These are phyloP conservation scores for Pyrus communis DNA, from an alignment of 306 rosid species.

Conservation along the genomic window DNA sequence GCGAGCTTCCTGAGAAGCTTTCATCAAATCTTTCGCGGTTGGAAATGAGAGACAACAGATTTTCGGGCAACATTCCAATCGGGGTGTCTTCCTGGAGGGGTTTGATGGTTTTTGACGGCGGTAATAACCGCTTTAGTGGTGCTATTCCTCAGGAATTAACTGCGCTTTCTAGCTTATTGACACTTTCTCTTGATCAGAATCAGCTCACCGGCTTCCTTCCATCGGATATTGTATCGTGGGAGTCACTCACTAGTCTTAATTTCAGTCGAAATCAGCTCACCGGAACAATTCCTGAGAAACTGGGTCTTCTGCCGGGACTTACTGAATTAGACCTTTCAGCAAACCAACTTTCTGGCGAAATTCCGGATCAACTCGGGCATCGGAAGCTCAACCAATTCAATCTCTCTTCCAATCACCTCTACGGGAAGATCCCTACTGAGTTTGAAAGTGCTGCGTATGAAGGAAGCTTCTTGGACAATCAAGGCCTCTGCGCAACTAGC, in stretches of 20 bases:
- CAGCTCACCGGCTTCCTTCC: constrained; percentile 45
- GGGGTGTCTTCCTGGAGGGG: constrained; percentile 42
- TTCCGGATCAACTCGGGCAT: constrained; percentile 30
- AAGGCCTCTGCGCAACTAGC: constrained; percentile 49
- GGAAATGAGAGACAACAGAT: constrained; percentile 44
- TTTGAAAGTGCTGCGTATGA: constrained; percentile 31
- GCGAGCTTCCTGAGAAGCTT: constrained; percentile 48
- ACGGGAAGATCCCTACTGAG: constrained; percentile 44
- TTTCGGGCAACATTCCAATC: constrained; percentile 50
- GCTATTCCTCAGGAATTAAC: constrained; percentile 51
- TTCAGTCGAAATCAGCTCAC: constrained; percentile 39
- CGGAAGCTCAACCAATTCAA: constrained; percentile 16
- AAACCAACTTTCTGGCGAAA: constrained; percentile 53
- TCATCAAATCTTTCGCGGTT: constrained; percentile 30
- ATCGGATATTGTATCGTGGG: constrained; percentile 36
- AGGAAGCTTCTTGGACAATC: constrained; percentile 60
- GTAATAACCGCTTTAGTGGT: constrained; percentile 47
- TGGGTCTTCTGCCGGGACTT: constrained; percentile 39
- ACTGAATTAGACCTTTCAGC: constrained; percentile 50
- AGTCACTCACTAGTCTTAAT: constrained; percentile 26
- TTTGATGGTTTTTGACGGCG: constrained; percentile 37
- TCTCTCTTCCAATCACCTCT: constrained; percentile 49
- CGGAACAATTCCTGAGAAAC: constrained; percentile 37
- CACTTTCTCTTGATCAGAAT: constrained; percentile 44
- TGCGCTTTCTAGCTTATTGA: constrained; percentile 21